phyloP scores from a whole-genome alignment of 2,329 filamentous ascomycete species.

The Sarocladium oryzae region DNA sequence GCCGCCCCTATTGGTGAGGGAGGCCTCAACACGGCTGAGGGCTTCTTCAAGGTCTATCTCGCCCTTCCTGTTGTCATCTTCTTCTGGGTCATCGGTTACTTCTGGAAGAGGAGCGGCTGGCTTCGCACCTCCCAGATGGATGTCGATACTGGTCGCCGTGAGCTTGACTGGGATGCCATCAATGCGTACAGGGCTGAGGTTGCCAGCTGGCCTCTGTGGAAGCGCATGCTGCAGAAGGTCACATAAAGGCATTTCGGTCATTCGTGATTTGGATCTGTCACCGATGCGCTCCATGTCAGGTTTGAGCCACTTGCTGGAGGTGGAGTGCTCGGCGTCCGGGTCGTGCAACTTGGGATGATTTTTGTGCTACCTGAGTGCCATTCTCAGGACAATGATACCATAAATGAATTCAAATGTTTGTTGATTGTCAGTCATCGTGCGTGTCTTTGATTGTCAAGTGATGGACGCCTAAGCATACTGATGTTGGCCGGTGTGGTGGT shows the following conservation, averaged over 20 bases:
- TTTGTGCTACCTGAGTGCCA: too few relatives aligned
- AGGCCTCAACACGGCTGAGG: constrained; percentile 34
- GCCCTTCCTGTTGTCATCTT: constrained; percentile 46
- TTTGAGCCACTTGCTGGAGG: too few relatives aligned
- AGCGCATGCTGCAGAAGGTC: constrained; percentile 29
- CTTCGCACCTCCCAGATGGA: constrained; percentile 55
- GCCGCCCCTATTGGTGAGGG: constrained; percentile 23
- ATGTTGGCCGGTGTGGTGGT: too few relatives aligned
- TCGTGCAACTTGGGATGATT: too few relatives aligned
- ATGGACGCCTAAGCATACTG: too few relatives aligned
- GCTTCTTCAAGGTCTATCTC: constrained; percentile 51
- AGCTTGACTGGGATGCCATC: constrained; percentile 60
- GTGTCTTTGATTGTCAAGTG: too few relatives aligned
- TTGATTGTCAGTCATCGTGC: too few relatives aligned
- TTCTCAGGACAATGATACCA: too few relatives aligned
- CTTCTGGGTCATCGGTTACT: constrained; percentile 52
- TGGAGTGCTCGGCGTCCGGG: too few relatives aligned
- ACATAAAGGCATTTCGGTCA: constrained; percentile 23
- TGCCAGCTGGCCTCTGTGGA: constrained; percentile 46
- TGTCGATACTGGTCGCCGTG: constrained; percentile 58
- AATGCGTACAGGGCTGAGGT: constrained; percentile 45
- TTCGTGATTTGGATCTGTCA: too few relatives aligned
- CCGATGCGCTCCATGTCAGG: too few relatives aligned
- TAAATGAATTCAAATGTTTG: too few relatives aligned
- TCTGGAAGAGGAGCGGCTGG: constrained; percentile 62